Evolutionary conservation across 495 filamentous ascomycete genomes (phyloP).

Genomic region (Lepraria neglecta): DNA sequence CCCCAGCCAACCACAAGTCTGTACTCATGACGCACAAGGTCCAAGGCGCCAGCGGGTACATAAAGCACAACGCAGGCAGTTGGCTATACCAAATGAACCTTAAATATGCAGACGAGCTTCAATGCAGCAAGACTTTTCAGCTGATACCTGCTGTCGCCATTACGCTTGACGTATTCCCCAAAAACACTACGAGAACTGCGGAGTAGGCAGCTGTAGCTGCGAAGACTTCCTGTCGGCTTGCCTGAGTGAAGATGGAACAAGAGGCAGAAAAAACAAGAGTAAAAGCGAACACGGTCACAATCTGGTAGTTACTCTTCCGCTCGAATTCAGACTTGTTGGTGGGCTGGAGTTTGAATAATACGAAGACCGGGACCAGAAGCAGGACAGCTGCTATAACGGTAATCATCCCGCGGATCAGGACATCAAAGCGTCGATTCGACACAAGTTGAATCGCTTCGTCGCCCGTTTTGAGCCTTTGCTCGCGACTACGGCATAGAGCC

Average conservation of each 20-base stretch:
- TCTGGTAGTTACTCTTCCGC: neutral
- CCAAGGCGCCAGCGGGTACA: too few relatives aligned
- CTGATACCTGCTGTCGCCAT: neutral
- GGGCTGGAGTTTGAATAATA: constrained; percentile 9
- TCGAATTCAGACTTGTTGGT: neutral
- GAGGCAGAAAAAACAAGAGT: constrained; percentile 19
- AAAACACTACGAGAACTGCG: constrained; percentile 29
- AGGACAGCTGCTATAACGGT: neutral
- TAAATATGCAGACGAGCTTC: too few relatives aligned
- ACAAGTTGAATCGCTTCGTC: neutral
- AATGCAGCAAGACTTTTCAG: too few relatives aligned
- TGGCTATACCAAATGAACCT: too few relatives aligned
- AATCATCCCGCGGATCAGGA: constrained; percentile 2
- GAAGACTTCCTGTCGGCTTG: constrained; percentile 25
- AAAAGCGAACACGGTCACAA: constrained; percentile 8
- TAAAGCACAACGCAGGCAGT: too few relatives aligned
- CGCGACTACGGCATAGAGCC: neutral
- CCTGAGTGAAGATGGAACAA: constrained; percentile 20
- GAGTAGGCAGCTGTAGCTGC: constrained; percentile 25
- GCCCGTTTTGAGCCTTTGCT: neutral
- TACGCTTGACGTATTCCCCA: constrained; percentile 13
- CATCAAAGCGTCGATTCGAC: constrained; percentile 10
- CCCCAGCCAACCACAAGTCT: too few relatives aligned
- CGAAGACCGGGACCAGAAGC: constrained; percentile 4
- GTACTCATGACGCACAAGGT: too few relatives aligned